Evolutionary conservation across 2,329 filamentous ascomycete genomes (phyloP).

Genomic region (Fusarium camptoceras): DNA sequence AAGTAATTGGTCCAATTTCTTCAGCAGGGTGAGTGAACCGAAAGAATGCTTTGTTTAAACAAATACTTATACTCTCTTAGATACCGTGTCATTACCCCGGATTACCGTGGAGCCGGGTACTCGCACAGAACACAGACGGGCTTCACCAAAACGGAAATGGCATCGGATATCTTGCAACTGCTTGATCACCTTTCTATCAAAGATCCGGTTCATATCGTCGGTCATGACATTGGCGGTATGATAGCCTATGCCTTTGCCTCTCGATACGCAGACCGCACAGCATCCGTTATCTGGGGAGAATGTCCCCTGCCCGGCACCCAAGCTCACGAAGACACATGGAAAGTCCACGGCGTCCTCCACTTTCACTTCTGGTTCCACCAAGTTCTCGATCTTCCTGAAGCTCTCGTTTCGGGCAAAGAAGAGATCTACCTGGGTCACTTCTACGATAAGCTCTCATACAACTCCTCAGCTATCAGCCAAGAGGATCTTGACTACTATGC

Average conservation of each 20-base stretch:
- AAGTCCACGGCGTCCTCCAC: slow-evolving; percentile 1
- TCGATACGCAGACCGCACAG: slow-evolving; percentile 6
- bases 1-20: slow-evolving; percentile 6
- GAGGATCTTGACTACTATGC: slow-evolving; percentile 6
- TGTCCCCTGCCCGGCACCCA: slow-evolving; percentile 13
- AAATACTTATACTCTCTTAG: not conserved
- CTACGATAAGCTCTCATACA: slow-evolving; percentile 21
- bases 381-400: slow-evolving; percentile 15
- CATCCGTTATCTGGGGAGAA: slow-evolving; percentile 23
- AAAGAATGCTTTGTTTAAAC: accelerated
- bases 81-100: slow-evolving; percentile 20
- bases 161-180: slow-evolving; percentile 5
- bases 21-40: not conserved
- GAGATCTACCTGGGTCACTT: slow-evolving; percentile 23
- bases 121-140: slow-evolving; percentile 15
- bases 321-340: slow-evolving; percentile 11
- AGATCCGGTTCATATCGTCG: slow-evolving; percentile 3
- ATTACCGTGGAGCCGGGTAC: slow-evolving; percentile 19
- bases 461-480: slow-evolving; percentile 18
- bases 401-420: slow-evolving; percentile 19
- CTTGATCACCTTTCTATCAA: slow-evolving; percentile 14
- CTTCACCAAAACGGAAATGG: slow-evolving; percentile 27
- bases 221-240: slow-evolving; percentile 31
- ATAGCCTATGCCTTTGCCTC: slow-evolving; percentile 22
- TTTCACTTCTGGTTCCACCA: slow-evolving; percentile 23